A percentile compares a stretch with the other conserved stretches of the same genome.
These are phyloP conservation scores for Naganishia onofrii DNA, from an alignment of 768 basidiomycete species.

Conservation along the genomic window DNA sequence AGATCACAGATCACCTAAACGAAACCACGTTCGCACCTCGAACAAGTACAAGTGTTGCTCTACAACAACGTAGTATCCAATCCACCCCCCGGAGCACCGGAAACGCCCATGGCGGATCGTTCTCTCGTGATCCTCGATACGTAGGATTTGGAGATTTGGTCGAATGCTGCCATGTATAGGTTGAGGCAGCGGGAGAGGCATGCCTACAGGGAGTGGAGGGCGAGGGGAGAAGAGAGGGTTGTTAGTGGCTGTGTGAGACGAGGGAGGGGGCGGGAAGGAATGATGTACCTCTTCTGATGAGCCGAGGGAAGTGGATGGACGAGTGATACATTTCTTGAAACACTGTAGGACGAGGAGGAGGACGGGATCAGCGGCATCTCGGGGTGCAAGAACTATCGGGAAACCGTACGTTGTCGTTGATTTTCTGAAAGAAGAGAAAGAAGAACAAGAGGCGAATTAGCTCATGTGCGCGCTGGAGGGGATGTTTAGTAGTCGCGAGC, in stretches of 20 bases:
- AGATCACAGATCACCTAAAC: not conserved
- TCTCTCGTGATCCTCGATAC: constrained; percentile 46
- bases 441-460: not conserved
- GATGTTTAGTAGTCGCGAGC: too few species aligned
- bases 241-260: not conserved
- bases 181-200: constrained; percentile 50
- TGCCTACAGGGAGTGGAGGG: constrained; percentile 33
- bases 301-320: constrained; percentile 44
- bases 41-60: too few species aligned
- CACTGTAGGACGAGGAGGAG: constrained; percentile 42
- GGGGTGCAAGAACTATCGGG: not conserved
- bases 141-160: constrained; percentile 49
- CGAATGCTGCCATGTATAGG: constrained; percentile 51
- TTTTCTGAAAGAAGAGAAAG: constrained; percentile 39
- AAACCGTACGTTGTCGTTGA: constrained; percentile 52
- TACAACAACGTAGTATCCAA: constrained; percentile 21
- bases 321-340: constrained; percentile 48
- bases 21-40: too few species aligned
- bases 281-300: constrained; percentile 50
- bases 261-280: constrained; percentile 14
- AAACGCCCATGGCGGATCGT: constrained; percentile 27
- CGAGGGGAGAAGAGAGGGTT: not conserved
- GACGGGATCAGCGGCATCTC: not conserved
- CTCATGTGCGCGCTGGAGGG: too few species aligned
- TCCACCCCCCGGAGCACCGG: not conserved